These are phyloP conservation scores for Phaeotremella fagi DNA, from an alignment of 768 basidiomycete species.

Conservation along the genomic window DNA sequence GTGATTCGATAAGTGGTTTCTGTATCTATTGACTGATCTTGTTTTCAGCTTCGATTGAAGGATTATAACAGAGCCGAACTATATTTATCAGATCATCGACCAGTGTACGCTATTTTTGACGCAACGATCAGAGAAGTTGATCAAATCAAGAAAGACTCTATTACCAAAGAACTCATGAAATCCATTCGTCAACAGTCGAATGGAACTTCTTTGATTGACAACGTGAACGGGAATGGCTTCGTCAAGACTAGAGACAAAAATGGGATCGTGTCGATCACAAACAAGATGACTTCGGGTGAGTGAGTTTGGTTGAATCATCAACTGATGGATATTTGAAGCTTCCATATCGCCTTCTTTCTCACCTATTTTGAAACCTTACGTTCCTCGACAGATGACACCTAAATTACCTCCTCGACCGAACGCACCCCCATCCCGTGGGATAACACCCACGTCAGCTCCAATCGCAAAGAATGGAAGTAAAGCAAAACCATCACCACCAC, in stretches of 20 bases:
- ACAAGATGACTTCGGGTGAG: slow-evolving; percentile 13
- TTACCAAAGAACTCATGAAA: slow-evolving; percentile 47
- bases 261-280: slow-evolving; percentile 9
- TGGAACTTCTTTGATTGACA: slow-evolving; percentile 8
- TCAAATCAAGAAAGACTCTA: slow-evolving; percentile 62
- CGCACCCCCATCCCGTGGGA: slow-evolving; percentile 9
- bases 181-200: slow-evolving; percentile 7
- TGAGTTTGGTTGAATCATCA: neutral
- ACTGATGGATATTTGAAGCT: neutral
- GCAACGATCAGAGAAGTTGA: slow-evolving; percentile 76
- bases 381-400: neutral
- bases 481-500: slow-evolving; percentile 2
- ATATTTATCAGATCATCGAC: slow-evolving; percentile 89
- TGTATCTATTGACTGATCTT: neutral
- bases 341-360: neutral
- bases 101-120: slow-evolving; percentile 81
- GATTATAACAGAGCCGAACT: slow-evolving; percentile 82
- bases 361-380: neutral
- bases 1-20: neutral
- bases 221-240: slow-evolving; percentile 17
- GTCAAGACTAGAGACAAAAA: slow-evolving; percentile 2
- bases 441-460: neutral
- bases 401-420: slow-evolving; percentile 11
- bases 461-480: neutral
- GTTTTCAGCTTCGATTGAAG: slow-evolving; percentile 58